Evolutionary conservation across 2,329 filamentous ascomycete species (phyloP), one percentile per base, ranked within the genome.

Genomic region (Colletotrichum camelliae): DNA sequence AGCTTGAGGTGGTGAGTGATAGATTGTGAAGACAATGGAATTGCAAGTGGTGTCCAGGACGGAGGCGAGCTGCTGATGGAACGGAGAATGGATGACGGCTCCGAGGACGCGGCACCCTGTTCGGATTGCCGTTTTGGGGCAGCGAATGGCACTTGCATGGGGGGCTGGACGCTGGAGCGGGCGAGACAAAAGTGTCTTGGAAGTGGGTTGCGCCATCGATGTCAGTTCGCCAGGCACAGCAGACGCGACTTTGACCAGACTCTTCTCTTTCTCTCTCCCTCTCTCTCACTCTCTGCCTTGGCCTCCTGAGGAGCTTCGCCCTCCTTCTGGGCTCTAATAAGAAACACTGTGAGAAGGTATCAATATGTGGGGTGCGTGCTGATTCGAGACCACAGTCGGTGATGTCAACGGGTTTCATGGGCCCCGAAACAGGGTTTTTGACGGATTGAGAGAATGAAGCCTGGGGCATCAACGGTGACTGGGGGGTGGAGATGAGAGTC

Each of bases 121-220:
- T 75, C 73, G 73, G 73, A 35, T 68, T 75, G 73, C 73, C 73
- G n/a, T 57, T 73, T 75, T 64, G 73, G 64, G 70, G 31, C 57
- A 62, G 57, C 33, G 43, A 68, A 37, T 60, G 64, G 55, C 73
- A 75, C 70, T 27, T 73, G 73, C 64, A 73, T 68, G 70, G 58
- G 60, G 57, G 73, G 61, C 55, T 62, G 31, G 57, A 10, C 6
- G 33, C 37, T 35, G 52, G 21, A 69, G 43, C 29, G 64, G 67
- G 67, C 55, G 67, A 60, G 67, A 69, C 67, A 69, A 29, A 21
- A n/a, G 29, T 35, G 70, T 62, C 57, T 57, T 65, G 43, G 37
- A 66, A 61, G 69, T 62, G 61, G 61, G 69, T 72, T 75, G 73
- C 70, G 70, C 64, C 70, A 57, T 68, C 73, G 16, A 75, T 73